Evolutionary conservation across 768 basidiomycete species (phyloP).

Genomic region (Russula olivacea): DNA sequence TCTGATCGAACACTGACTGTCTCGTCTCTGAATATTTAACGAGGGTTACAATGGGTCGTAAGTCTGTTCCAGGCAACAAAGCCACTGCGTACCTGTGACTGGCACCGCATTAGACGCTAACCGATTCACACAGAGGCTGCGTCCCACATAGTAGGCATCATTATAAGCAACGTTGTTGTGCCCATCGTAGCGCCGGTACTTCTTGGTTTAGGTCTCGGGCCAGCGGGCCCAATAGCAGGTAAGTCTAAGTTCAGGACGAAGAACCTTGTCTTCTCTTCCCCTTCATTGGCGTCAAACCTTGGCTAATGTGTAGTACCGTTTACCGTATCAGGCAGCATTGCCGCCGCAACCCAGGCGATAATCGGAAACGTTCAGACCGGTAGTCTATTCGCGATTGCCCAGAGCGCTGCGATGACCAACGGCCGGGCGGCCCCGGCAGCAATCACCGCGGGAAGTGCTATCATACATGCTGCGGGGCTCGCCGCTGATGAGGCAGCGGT

Average conservation of each 20-base stretch:
- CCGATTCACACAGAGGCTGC: neutral
- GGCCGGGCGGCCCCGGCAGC: neutral
- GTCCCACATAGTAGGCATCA: neutral
- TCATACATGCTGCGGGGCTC: neutral
- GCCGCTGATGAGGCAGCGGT: neutral
- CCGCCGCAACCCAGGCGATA: neutral
- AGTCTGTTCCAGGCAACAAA: neutral
- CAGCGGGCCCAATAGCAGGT: conserved; percentile 3
- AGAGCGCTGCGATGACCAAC: conserved; percentile 5
- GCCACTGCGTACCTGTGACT: neutral
- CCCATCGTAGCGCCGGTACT: neutral
- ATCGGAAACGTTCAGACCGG: conserved; percentile 1
- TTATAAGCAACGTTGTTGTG: neutral
- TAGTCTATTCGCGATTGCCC: neutral
- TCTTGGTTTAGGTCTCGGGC: neutral
- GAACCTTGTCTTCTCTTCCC: too few relatives aligned
- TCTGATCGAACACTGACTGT: neutral
- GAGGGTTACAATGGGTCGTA: neutral
- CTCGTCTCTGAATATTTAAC: neutral
- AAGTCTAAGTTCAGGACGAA: neutral
- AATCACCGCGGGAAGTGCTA: neutral
- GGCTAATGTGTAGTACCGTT: neutral
- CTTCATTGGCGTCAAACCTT: neutral
- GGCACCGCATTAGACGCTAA: conserved; percentile 1
- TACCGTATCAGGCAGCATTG: neutral